Percentiles rank a stretch among this genome's conserved stretches.
phyloP scores from a whole-genome alignment of 2,329 filamentous ascomycete species.

The Xylaria sp. region DNA sequence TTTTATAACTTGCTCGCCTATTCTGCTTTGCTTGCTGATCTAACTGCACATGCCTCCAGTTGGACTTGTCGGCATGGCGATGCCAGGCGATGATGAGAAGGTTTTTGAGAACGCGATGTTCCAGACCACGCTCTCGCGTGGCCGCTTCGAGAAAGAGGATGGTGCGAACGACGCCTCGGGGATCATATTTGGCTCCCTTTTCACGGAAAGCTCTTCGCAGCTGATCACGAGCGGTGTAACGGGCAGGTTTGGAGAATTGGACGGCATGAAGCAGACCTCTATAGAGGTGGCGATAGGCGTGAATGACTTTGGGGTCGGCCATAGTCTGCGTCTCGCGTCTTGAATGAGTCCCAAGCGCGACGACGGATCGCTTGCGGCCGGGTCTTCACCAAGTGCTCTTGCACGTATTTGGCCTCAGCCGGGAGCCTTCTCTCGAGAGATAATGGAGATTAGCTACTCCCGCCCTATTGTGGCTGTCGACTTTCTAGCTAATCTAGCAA shows the following conservation, averaged over 20 bases:
- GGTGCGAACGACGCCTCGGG: conserved; percentile 69
- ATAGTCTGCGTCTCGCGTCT: conserved; percentile 37
- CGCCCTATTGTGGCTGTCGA: neutral
- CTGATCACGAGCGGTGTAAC: conserved; percentile 69
- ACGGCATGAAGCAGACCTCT: conserved; percentile 75
- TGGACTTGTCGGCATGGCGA: conserved; percentile 47
- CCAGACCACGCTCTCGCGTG: conserved; percentile 70
- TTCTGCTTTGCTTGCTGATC: conserved; percentile 38
- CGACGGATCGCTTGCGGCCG: neutral
- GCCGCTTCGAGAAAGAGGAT: conserved; percentile 77
- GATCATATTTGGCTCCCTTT: conserved; percentile 58
- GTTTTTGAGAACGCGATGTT: conserved; percentile 79
- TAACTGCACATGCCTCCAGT: conserved; percentile 44
- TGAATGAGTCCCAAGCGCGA: neutral
- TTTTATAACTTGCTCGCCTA: conserved; percentile 19
- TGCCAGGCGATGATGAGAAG: conserved; percentile 65
- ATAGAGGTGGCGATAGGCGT: conserved; percentile 77
- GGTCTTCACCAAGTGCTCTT: conserved; percentile 3
- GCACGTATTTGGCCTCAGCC: neutral
- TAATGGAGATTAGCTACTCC: neutral
- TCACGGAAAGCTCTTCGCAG: conserved; percentile 70
- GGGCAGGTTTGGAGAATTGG: conserved; percentile 75
- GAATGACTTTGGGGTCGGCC: conserved; percentile 61
- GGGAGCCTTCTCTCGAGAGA: neutral
- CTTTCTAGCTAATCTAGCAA: neutral